phyloP scores from a whole-genome alignment of 495 filamentous ascomycete species.

The Astrothelium subdiscretum region DNA sequence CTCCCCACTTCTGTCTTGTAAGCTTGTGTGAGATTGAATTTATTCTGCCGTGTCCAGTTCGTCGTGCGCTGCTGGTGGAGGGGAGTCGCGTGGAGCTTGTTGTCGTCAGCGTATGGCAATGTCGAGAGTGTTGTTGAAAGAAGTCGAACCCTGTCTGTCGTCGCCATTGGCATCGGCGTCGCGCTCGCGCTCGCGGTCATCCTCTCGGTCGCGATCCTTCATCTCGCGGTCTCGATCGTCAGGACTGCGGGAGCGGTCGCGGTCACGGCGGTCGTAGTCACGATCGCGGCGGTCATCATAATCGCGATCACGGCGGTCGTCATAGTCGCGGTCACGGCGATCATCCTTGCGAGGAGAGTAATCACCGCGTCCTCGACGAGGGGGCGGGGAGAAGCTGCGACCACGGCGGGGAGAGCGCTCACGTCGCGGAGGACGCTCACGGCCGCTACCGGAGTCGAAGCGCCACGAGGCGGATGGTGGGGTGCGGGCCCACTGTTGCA shows the following conservation, averaged over 20 bases:
- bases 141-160: constrained; percentile 72
- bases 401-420: constrained; percentile 70
- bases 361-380: constrained; percentile 64
- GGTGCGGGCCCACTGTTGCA: constrained; percentile 83
- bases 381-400: constrained; percentile 57
- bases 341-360: constrained; percentile 89
- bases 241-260: constrained; percentile 34
- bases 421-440: constrained; percentile 47
- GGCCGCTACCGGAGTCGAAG: constrained; percentile 62
- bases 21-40: not conserved
- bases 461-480: constrained; percentile 97
- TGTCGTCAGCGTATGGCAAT: not conserved
- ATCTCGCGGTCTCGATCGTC: constrained; percentile 55
- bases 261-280: constrained; percentile 52
- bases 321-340: constrained; percentile 62
- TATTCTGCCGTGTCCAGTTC: constrained; percentile 97
- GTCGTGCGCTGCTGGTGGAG: constrained; percentile 77
- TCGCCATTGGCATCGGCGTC: constrained; percentile 65
- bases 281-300: constrained; percentile 52
- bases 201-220: constrained; percentile 43
- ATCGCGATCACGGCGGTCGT: constrained; percentile 56
- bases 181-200: constrained; percentile 35
- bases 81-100: constrained; percentile 42
- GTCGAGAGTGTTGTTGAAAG: constrained; percentile 11
- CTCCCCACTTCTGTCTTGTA: not conserved